Evolutionary conservation across 257 asterid genomes (phyloP), one percentile per base, ranked within the genome.

Genomic region (Przewalskia tangutica): DNA sequence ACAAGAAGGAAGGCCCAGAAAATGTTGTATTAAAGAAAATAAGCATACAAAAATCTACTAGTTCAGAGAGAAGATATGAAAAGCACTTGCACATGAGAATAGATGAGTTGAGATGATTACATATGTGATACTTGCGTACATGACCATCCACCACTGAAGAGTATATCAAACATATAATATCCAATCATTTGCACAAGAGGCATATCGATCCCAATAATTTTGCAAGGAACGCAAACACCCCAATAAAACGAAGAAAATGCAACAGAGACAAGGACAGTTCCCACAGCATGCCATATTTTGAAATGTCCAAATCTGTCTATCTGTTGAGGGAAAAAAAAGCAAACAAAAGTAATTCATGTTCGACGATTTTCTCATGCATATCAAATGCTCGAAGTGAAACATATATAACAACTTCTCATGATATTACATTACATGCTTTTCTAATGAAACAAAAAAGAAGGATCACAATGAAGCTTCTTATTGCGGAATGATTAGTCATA

Each of bases 291-390:
- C 97, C 98, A 94, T 62, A 84, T 81, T 89, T 94, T 94, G 79
- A 94, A 94, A 82, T 84, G 91, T 56, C 97, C 95, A 60, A 86
- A 94, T 83, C 97, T 94, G 97, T 94, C 98, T 81, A 94, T 94
- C 98, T 94, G 82, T 76, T 84, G 81, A 56, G 32, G 51, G 20
- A 77, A 81, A 94, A 93, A 81, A 71, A 66, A 20, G 13, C 70
- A 70, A 65, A 13, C 5, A 32, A 4, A 11, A 9, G 14, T 10
- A 65, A 7, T 18, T n/a, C 75, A 23, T 27, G n/a, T 10, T 42
- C 32, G 38, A 6, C 11, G 14, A 7, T 65, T 51, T 51, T 10
- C 56, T 0, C 14, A 3, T 51, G 65, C 34, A 18, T 18, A 18
- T 10, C 65, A 59, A 59, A 18, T 7, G 65, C 65, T n/a, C 6